phyloP scores from a whole-genome alignment of 169 alveolate genomes.

The Eimeria tenella region DNA sequence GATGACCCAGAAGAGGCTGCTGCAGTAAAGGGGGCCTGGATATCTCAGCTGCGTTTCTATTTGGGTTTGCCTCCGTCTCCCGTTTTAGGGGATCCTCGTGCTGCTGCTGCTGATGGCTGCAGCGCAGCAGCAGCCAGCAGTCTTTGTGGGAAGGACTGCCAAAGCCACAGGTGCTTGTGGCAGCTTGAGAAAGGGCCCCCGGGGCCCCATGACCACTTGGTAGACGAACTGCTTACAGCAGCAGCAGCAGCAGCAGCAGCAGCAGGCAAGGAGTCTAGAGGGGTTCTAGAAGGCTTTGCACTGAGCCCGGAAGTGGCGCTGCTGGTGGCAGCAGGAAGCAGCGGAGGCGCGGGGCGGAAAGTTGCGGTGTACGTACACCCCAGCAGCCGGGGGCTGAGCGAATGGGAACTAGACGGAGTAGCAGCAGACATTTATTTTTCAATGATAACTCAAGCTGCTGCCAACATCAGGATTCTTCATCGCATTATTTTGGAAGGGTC shows the following conservation, averaged over 20 bases:
- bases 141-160: constrained; percentile 33
- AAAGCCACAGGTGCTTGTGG: constrained; percentile 41
- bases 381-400: constrained; percentile 39
- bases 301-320: neutral
- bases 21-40: constrained; percentile 35
- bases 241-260: neutral
- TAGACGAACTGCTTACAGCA: neutral
- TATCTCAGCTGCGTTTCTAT: constrained; percentile 49
- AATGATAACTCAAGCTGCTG: constrained; percentile 40
- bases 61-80: constrained; percentile 23
- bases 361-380: constrained; percentile 54
- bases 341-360: neutral
- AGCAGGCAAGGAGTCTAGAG: neutral
- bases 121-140: neutral
- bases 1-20: constrained; percentile 2
- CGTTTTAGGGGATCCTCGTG: neutral
- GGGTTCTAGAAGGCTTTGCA: neutral
- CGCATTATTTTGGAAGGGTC: neutral
- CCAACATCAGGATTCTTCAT: neutral
- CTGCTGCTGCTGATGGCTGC: constrained; percentile 10
- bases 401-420: constrained; percentile 35
- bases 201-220: neutral
- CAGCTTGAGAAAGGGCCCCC: neutral
- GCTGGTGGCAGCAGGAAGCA: neutral
- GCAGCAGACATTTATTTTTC: constrained; percentile 38